Evolutionary conservation across 306 rosid species (phyloP), one percentile per base, ranked within the genome.

Genomic region (Fragaria ananassa): DNA sequence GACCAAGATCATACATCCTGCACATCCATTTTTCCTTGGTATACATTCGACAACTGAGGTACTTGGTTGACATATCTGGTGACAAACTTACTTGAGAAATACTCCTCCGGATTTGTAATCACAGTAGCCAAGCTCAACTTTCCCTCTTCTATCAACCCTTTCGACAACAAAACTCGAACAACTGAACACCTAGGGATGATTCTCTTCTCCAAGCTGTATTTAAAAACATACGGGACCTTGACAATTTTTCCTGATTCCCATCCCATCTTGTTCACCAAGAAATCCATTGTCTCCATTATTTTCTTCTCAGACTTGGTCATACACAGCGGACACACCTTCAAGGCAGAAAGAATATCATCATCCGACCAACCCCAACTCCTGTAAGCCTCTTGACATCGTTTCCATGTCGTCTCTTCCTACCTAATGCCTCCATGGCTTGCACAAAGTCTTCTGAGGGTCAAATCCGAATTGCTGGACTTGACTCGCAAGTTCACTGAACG

Each of bases 331-430:
- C 13, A 42, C 47, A 17, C 23, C 44, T 10, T 68, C 50, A 81
- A 85, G 1, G 82, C 80, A 12, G 31, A 8, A 1, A 76, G 14
- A 21, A 70, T 74, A 21, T 53, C 82, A 14, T 76, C 27, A 23
- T 79, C 60, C 0, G 86, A 68, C 86, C 88, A 85, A 53, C 82
- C 82, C 73, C 75, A 82, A 39, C 64, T 68, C 54, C 41, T 63
- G 21, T 79, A 79, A 41, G 78, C 78, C 62, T 79, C 76, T 18
- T 27, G 67, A 37, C 34, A 47, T 51, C n/a, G 11, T 1, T 27
- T 73, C 80, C 77, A 76, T 3, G n/a, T 54, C 31, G 66, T 42
- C 34, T 68, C 41, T 21, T 53, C 25, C 64, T 44, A 18, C 74
- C 44, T 1, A 76, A 17, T 1, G 49, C 62, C 8, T 71, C 54